Percentiles rank a stretch among this genome's conserved stretches.
Evolutionary conservation across 345 rosid species (phyloP).

Genomic region (Gossypioides kirkii): DNA sequence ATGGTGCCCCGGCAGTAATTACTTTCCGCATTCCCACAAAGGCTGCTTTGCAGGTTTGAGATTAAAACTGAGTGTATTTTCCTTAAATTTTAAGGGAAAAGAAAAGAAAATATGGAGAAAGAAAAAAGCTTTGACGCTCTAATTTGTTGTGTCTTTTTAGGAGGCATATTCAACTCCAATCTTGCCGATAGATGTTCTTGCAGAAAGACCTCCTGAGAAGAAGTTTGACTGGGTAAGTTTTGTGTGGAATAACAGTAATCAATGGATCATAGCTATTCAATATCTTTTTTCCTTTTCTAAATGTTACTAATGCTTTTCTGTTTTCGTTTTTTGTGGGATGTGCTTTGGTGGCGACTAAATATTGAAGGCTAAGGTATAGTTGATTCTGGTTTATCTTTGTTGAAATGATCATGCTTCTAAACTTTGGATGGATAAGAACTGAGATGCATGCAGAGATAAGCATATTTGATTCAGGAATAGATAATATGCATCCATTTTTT

Average conservation of each 20-base stretch:
- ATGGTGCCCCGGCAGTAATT: conserved; percentile 77
- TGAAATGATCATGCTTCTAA: not conserved
- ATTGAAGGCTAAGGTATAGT: conserved; percentile 80
- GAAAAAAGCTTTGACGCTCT: not conserved
- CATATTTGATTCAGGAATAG: not conserved
- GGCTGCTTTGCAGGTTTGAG: conserved; percentile 69
- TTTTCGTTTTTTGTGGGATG: conserved; percentile 35
- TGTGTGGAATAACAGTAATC: not conserved
- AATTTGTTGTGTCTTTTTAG: conserved; percentile 32
- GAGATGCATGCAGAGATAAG: not conserved
- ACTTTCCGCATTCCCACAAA: conserved; percentile 91
- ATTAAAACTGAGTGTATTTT: too few species aligned
- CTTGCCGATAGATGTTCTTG: conserved; percentile 77
- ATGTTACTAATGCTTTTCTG: not conserved
- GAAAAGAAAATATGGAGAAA: not conserved
- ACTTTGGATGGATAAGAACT: not conserved
- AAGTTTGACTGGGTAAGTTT: conserved; percentile 57
- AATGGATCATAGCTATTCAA: not conserved
- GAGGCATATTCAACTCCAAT: conserved; percentile 79
- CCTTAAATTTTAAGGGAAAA: not conserved
- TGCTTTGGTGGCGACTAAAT: conserved; percentile 20
- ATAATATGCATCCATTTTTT: not conserved
- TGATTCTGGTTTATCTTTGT: not conserved
- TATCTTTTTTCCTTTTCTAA: not conserved
- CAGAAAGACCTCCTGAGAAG: conserved; percentile 75